phyloP scores from a whole-genome alignment of 129 eudicot genomes.

The Escallonia rubra region DNA sequence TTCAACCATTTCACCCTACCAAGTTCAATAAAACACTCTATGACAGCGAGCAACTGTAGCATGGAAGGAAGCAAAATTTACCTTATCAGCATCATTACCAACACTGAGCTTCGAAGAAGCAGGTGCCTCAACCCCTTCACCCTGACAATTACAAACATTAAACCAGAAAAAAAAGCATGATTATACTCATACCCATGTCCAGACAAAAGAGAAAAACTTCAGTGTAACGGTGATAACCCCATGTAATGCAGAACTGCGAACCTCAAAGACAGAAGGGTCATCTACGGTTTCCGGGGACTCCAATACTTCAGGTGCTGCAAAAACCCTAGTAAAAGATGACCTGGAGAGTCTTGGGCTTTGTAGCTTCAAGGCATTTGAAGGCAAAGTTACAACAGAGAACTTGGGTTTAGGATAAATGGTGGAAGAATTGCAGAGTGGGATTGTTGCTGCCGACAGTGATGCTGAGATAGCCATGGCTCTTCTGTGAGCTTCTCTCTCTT shows the following conservation, averaged over 20 bases:
- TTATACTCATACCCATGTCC: too few relatives aligned
- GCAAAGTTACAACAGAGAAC: conserved; percentile 23
- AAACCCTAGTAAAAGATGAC: conserved; percentile 24
- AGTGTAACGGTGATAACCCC: too few relatives aligned
- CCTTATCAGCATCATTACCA: conserved; percentile 42
- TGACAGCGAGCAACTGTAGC: not conserved
- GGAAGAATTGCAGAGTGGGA: conserved; percentile 49
- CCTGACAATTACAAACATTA: conserved; percentile 16
- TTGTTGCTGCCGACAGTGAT: conserved; percentile 39
- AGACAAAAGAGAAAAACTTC: too few relatives aligned
- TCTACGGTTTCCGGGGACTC: conserved; percentile 29
- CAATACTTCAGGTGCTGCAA: conserved; percentile 55
- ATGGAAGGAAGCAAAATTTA: not conserved
- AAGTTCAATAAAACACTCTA: not conserved
- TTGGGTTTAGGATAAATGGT: conserved; percentile 42
- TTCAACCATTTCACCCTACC: too few relatives aligned
- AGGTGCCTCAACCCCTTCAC: conserved; percentile 20
- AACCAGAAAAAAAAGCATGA: not conserved
- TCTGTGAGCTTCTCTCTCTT: too few relatives aligned
- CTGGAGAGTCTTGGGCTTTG: conserved; percentile 25
- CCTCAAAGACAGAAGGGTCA: conserved; percentile 17
- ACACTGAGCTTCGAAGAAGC: conserved; percentile 25
- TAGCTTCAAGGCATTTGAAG: conserved; percentile 24
- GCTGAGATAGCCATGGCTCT: conserved; percentile 55
- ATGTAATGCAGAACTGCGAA: not conserved